Evolutionary conservation across 2,329 filamentous ascomycete genomes (phyloP).

Genomic region (Aspergillus ochraceoroseus): DNA sequence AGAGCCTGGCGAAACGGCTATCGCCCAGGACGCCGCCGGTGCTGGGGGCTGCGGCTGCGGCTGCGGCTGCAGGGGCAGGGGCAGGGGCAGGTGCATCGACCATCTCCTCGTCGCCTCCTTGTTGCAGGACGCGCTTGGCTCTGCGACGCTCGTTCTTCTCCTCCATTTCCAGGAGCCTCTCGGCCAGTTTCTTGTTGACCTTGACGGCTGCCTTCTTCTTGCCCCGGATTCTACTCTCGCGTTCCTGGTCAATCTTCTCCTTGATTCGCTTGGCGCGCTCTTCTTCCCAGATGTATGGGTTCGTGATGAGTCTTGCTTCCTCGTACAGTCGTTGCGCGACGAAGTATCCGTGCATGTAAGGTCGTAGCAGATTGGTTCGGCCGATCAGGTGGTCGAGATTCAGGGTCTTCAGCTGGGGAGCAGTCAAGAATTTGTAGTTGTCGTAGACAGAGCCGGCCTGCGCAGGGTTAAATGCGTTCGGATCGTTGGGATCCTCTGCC

Average conservation of each 20-base stretch:
- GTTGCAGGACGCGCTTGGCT: constrained; percentile 48
- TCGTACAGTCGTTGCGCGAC: constrained; percentile 93
- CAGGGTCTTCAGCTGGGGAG: constrained; percentile 76
- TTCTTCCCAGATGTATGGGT: constrained; percentile 90
- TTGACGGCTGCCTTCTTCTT: constrained; percentile 86
- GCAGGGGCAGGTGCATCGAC: constrained; percentile 26
- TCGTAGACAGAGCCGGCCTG: constrained; percentile 76
- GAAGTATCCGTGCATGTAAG: constrained; percentile 99
- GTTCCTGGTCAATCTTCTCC: constrained; percentile 93
- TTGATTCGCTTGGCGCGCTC: constrained; percentile 85
- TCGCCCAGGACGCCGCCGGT: constrained; percentile 73
- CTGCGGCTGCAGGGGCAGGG: constrained; percentile 12
- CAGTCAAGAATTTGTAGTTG: constrained; percentile 96
- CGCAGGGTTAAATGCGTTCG: constrained; percentile 47
- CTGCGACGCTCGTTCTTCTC: constrained; percentile 51
- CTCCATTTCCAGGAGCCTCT: constrained; percentile 56
- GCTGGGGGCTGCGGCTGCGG: constrained; percentile 32
- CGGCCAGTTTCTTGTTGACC: constrained; percentile 71
- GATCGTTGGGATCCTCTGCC: constrained; percentile 72
- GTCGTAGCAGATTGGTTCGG: constrained; percentile 79
- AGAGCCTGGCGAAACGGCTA: constrained; percentile 78
- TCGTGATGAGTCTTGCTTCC: constrained; percentile 84
- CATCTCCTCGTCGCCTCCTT: constrained; percentile 52
- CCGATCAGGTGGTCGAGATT: constrained; percentile 86
- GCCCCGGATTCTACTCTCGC: constrained; percentile 88